Base-by-base conservation (phyloP, 2,329 filamentous ascomycete species). In the Pezicula rhizophila region DNA sequence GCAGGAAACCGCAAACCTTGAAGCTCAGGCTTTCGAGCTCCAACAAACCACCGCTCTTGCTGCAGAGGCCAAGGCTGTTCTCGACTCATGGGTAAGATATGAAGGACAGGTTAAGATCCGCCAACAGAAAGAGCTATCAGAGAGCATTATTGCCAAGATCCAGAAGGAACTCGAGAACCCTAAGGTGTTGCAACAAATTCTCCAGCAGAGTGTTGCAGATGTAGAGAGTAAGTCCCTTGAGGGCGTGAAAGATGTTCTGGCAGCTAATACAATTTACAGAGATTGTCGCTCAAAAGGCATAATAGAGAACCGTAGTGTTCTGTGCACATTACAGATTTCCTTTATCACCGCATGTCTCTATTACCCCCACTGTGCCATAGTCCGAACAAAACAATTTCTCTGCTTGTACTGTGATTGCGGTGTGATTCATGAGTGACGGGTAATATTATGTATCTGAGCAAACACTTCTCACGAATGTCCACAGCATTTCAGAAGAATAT, bases 11-110 rank as follows among this genome's bases (percentile, higher is more conserved):
- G 95, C 93, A 67, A 78, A 87, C 76, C 87, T 97, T 61, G 93
- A 99, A 82, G 85, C 92, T 61, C 74, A 97, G 82, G 91, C 90
- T 58, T 99, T 86, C 75, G 90, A 97, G 81, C 84, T 97, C 61
- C 90, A 97, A 82, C 93, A 99, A 77, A 85, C 85, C 77, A 96
- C 92, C 54, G 87, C 90, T 62, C 79, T 99, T 59, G 90, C 90
- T 51, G 77, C 82, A 57, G 93, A 99, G 80, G 92, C 92, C 67
- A 99, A 96, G 85, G 66, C 80, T 54, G 93, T 97, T 52, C 84
- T 99, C 58, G 93, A 99, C 71, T 96, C 90, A 50, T 99, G 93
- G 95, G 91, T 97, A 58, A 87, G 93, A 70, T 99, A 99, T 74
- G 93, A 99, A 79, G 78, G 87, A 64, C 93, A 97, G 79, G 91